These are phyloP conservation scores for Zygosaccharomyces pseudobailii DNA, from an alignment of 1,139 yeast species.

Conservation along the genomic window DNA sequence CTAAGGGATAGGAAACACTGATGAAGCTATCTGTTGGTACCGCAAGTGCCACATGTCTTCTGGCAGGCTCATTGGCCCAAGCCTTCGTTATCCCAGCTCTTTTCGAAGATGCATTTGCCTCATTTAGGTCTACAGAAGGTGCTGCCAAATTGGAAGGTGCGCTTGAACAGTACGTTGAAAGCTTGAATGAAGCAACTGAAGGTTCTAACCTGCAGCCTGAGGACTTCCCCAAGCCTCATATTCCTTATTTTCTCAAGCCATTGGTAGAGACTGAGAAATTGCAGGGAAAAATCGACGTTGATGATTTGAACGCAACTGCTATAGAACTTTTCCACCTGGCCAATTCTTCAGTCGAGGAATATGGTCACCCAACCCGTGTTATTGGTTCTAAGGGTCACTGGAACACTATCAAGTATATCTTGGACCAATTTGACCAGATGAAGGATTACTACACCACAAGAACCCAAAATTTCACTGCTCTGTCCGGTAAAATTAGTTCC, in stretches of 20 bases:
- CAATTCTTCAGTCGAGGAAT: slow-evolving; percentile 47
- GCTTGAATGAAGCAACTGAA: neutral
- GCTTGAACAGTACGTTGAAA: slow-evolving; percentile 4
- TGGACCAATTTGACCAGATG: slow-evolving; percentile 50
- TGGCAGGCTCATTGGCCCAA: slow-evolving; percentile 11
- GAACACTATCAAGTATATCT: slow-evolving; percentile 67
- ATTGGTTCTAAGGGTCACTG: slow-evolving; percentile 88
- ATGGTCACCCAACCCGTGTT: slow-evolving; percentile 88
- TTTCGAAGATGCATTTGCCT: slow-evolving; percentile 19
- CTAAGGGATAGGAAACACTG: neutral
- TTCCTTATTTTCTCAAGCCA: slow-evolving; percentile 35
- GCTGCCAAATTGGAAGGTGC: neutral
- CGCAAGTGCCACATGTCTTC: slow-evolving; percentile 5
- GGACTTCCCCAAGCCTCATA: slow-evolving; percentile 21
- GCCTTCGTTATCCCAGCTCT: slow-evolving; percentile 21
- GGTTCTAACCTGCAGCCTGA: slow-evolving; percentile 2
- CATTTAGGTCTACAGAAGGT: slow-evolving; percentile 3
- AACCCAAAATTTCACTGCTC: slow-evolving; percentile 67
- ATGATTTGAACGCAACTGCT: slow-evolving; percentile 59
- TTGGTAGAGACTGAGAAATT: slow-evolving; percentile 57
- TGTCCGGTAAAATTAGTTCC: slow-evolving; percentile 60
- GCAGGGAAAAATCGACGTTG: slow-evolving; percentile 55
- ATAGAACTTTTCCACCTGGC: slow-evolving; percentile 60
- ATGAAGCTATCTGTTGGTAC: slow-evolving; percentile 9
- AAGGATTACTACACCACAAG: slow-evolving; percentile 61